Conservation (phyloP, 2,329 filamentous ascomycete species). For the Stemphylium beticola region DNA sequence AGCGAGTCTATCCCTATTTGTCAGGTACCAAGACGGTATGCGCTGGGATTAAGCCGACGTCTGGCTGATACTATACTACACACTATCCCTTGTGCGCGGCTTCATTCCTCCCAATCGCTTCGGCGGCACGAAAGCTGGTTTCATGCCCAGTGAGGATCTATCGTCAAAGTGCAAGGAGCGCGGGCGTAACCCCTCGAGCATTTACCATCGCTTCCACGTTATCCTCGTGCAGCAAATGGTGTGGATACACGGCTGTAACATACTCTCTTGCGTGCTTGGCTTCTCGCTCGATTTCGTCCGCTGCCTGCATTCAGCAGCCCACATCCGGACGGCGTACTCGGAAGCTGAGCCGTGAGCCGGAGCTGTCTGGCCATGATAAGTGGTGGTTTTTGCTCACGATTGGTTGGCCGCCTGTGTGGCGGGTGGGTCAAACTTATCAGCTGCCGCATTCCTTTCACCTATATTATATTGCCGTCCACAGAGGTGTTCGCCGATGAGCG, state of each 20-base stretch:
- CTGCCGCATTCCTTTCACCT: background rate
- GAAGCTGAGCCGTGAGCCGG: background rate
- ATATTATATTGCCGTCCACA: background rate
- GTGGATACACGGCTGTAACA: constrained; percentile 1
- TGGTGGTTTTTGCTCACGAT: background rate
- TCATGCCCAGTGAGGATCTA: background rate
- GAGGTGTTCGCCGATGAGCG: background rate
- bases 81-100: background rate
- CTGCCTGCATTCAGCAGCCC: background rate
- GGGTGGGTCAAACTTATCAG: constrained; percentile 1
- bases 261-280: background rate
- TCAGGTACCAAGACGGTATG: background rate
- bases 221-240: background rate
- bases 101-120: background rate
- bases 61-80: background rate
- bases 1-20: background rate
- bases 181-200: background rate
- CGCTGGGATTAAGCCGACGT: background rate
- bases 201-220: background rate
- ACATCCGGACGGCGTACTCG: background rate
- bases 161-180: background rate
- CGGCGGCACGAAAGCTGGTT: background rate
- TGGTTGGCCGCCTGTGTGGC: constrained; percentile 4
- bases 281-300: background rate
- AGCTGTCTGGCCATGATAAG: background rate